Conservation (phyloP, 2,329 filamentous ascomycete species). For the Elsinoe batatas region DNA sequence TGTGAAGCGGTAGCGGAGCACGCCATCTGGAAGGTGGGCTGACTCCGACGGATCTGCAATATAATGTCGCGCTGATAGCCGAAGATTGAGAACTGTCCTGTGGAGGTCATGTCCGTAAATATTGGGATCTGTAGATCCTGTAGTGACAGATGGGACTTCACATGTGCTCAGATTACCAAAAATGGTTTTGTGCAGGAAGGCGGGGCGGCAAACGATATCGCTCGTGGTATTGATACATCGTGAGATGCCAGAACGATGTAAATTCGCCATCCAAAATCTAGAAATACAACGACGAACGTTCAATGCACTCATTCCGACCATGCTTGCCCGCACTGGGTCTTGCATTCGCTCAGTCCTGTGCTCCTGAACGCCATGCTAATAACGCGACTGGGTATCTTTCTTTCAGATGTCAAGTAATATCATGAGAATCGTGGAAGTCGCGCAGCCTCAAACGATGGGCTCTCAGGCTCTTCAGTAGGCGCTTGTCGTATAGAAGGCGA, state of each 20-base stretch:
- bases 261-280: neutral
- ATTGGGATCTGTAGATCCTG: no score
- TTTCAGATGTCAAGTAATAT: neutral
- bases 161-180: no score
- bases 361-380: constrained; percentile 12
- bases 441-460: constrained; percentile 7
- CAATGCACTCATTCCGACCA: neutral
- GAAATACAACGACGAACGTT: neutral
- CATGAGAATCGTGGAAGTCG: constrained; percentile 12
- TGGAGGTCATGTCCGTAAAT: no score
- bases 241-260: no score
- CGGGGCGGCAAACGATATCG: no score
- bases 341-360: constrained; percentile 1
- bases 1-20: constrained; percentile 2
- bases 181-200: no score
- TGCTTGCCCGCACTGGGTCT: neutral
- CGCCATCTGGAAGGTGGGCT: neutral
- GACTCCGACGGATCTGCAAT: no score
- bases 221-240: no score
- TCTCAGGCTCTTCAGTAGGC: neutral
- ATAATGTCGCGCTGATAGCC: no score
- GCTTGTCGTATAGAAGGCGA: neutral
- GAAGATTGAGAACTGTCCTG: no score
- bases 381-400: neutral
- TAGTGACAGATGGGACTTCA: neutral